A percentile compares a stretch with the other conserved stretches of the same genome.
Evolutionary conservation across 169 alveolate genomes (phyloP).

Genomic region (Pseudocohnilembus persalinus): DNA sequence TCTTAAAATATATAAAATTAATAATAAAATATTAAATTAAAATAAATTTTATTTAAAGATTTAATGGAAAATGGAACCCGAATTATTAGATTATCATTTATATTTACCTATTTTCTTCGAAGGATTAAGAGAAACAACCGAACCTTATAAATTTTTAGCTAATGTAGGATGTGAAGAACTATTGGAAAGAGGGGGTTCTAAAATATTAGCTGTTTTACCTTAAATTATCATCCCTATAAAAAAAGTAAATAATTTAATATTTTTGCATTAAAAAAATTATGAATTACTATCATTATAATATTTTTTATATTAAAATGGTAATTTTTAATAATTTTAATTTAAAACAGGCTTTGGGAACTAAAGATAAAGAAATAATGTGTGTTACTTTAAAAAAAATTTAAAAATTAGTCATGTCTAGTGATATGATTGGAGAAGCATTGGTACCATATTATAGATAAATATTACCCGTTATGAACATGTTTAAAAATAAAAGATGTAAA

Average conservation of each 20-base stretch:
- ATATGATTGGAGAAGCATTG: conserved; percentile 84
- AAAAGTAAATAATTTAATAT: conserved; percentile 28
- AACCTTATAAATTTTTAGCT: conserved; percentile 85
- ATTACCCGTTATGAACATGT: conserved; percentile 80
- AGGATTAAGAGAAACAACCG: conserved; percentile 85
- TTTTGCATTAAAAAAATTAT: background rate
- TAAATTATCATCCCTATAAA: conserved; percentile 79
- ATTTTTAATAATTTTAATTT: background rate
- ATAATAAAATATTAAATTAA: background rate
- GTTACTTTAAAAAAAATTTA: conserved; percentile 80
- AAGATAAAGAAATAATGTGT: conserved; percentile 77
- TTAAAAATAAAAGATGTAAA: conserved; percentile 73
- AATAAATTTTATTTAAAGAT: conserved; percentile 50
- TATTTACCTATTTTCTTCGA: conserved; percentile 86
- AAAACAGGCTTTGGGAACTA: conserved; percentile 78
- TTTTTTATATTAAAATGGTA: too few species aligned
- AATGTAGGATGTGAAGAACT: conserved; percentile 76
- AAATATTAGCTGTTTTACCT: conserved; percentile 82
- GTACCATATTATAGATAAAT: conserved; percentile 88
- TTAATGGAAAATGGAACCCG: conserved; percentile 82
- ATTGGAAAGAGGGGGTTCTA: conserved; percentile 69
- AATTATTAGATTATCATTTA: conserved; percentile 75
- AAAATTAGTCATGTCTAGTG: conserved; percentile 75
- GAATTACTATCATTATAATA: too few species aligned
- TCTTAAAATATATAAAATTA: background rate